Conservation (phyloP, 352 stramenopile genomes). For the Phytopythium boreale region DNA sequence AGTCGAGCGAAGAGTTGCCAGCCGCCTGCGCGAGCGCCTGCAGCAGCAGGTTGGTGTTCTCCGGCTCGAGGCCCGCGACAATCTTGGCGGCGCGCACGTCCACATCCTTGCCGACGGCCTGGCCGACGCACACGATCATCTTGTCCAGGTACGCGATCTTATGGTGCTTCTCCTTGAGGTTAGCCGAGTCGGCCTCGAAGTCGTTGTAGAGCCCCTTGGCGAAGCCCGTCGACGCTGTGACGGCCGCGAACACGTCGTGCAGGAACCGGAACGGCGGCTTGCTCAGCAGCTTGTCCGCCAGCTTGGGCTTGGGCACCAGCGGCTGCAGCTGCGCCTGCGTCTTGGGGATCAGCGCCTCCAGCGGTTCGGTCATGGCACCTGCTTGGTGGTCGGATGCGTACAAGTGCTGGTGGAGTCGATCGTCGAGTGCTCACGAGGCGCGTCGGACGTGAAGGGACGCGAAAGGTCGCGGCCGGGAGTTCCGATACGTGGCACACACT, state of each 20-base stretch:
- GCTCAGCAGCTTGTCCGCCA: constrained; percentile 93
- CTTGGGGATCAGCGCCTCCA: constrained; percentile 68
- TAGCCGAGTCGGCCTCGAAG: constrained; percentile 71
- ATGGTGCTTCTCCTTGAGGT: constrained; percentile 86
- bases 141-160: constrained; percentile 87
- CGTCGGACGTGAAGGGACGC: not conserved
- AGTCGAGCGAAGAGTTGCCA: constrained; percentile 62
- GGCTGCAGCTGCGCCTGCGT: constrained; percentile 85
- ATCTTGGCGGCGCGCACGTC: constrained; percentile 84
- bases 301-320: constrained; percentile 92
- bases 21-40: constrained; percentile 60
- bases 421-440: not conserved
- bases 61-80: constrained; percentile 75
- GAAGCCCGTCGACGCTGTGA: constrained; percentile 88
- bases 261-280: constrained; percentile 97
- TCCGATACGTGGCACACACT: not conserved
- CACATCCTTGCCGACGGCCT: constrained; percentile 57
- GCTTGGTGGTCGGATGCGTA: too few species aligned
- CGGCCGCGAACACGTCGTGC: constrained; percentile 91
- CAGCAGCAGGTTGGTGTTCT: constrained; percentile 85
- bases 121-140: constrained; percentile 78
- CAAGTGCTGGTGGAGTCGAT: too few species aligned
- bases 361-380: constrained; percentile 54
- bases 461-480: not conserved
- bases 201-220: constrained; percentile 78